Conservation (phyloP, 805 yeast genomes). For the Priceomyces fermenticarens region DNA sequence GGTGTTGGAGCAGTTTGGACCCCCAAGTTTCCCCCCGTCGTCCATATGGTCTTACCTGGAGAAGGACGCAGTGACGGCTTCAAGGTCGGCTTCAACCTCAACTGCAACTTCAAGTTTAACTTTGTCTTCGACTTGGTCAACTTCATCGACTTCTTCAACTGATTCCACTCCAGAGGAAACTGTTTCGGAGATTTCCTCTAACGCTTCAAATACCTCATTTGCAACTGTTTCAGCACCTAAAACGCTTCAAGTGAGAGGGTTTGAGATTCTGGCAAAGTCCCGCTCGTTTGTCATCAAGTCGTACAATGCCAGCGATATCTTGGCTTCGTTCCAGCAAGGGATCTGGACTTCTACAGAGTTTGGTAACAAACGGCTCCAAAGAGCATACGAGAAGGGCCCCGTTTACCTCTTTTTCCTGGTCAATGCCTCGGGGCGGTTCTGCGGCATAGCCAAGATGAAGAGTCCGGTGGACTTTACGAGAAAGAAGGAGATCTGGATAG, state of each 20-base stretch:
- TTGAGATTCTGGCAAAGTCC: too few relatives aligned
- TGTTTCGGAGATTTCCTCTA: too few relatives aligned
- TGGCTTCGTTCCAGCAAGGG: slow-evolving; percentile 45
- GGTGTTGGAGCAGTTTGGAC: slow-evolving; percentile 13
- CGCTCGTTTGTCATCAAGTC: slow-evolving; percentile 64
- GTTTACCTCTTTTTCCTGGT: slow-evolving; percentile 56
- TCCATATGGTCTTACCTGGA: slow-evolving; percentile 18
- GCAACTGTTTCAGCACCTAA: too few relatives aligned
- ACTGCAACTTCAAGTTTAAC: too few relatives aligned
- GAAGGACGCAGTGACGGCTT: background rate
- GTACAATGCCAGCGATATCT: slow-evolving; percentile 45
- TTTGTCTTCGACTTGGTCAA: too few relatives aligned
- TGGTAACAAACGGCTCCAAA: slow-evolving; percentile 52
- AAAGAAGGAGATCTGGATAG: slow-evolving; percentile 45
- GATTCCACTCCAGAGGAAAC: too few relatives aligned
- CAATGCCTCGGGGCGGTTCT: slow-evolving; percentile 54
- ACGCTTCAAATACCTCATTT: too few relatives aligned
- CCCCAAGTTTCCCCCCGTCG: slow-evolving; percentile 7
- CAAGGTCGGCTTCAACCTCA: background rate
- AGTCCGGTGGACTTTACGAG: slow-evolving; percentile 31
- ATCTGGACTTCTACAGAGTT: slow-evolving; percentile 61
- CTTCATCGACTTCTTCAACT: too few relatives aligned
- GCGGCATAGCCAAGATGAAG: slow-evolving; percentile 58
- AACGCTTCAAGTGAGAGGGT: too few relatives aligned
- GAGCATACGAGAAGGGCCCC: slow-evolving; percentile 33